Evolutionary conservation across 192 early-diverging fungal species (phyloP), one percentile per base, ranked within the genome.

Genomic region (Dispira parvispora): DNA sequence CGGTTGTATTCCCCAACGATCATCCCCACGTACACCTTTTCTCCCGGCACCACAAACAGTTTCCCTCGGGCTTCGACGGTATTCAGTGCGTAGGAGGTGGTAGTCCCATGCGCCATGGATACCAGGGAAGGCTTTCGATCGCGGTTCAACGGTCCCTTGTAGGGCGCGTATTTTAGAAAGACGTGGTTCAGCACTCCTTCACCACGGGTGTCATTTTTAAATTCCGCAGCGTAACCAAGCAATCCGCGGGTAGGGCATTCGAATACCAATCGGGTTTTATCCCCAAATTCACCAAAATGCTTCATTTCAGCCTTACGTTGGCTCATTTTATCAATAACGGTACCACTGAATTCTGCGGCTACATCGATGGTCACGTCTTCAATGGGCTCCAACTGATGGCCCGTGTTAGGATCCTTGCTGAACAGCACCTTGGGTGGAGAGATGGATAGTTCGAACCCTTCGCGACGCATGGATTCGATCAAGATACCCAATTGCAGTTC

Each of bases 401-500:
- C 65, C 23, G 65, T 67, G 61, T 80, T 75, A 11, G 76, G 74
- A 46, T 73, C 75, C 43, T 73, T 72, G 71, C 84, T 88, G 73
- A 78, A 86, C 55, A 91, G 78, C 45, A 91, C 89, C n/a, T 81
- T 78, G 27, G 89, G 89, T 10, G 89, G 84, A 1, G 84, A 85
- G 9, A 91, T 83, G 38, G 83, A 84, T 27, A 91, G 73, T 71
- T 91, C 89, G 66, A 88, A 91, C 23, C 89, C 89, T 72, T 91
- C 89, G 25, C 89, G 82, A 32, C 89, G 79, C 89, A 91, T 91
- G 10, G 89, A 88, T 77, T 91, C 89, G 58, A 89, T 89, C 45
- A 91, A 73, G 11, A 91, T 86, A 23, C 86, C 87, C 55, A 91
- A 79, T 74, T 91, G 89, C 42, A 91, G 75, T 75, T 91, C 89